A percentile compares a stretch with the other conserved stretches of the same genome.
phyloP scores from a whole-genome alignment of 208 protist genomes.

The Crithidia thermophila region DNA sequence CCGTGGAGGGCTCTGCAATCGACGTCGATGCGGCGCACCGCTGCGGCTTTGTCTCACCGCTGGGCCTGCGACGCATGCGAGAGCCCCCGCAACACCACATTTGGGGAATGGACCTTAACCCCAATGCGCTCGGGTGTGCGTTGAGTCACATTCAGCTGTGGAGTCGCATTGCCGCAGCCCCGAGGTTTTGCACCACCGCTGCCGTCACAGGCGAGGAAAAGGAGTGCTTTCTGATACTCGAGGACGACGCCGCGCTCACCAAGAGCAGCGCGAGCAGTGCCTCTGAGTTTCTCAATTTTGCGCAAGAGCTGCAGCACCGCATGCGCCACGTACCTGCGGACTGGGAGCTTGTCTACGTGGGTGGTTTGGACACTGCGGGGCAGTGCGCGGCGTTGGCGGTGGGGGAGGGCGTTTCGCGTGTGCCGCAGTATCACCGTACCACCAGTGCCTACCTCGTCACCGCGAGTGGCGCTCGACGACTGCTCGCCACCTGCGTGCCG shows the following conservation, averaged over 20 bases:
- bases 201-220: slow-evolving; percentile 14
- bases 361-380: slow-evolving; percentile 78
- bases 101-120: slow-evolving; percentile 89
- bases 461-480: slow-evolving; percentile 50
- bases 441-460: slow-evolving; percentile 83
- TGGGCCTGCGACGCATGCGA: slow-evolving; percentile 55
- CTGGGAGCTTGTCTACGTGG: slow-evolving; percentile 86
- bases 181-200: neutral
- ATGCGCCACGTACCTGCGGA: slow-evolving; percentile 47
- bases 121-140: slow-evolving; percentile 80
- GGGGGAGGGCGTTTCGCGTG: slow-evolving; percentile 53
- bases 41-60: slow-evolving; percentile 58
- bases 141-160: slow-evolving; percentile 77
- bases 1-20: slow-evolving; percentile 53
- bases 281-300: slow-evolving; percentile 25
- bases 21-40: slow-evolving; percentile 31
- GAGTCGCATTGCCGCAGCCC: slow-evolving; percentile 56
- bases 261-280: neutral
- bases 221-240: slow-evolving; percentile 39
- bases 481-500: slow-evolving; percentile 67
- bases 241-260: slow-evolving; percentile 66
- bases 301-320: slow-evolving; percentile 30
- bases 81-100: slow-evolving; percentile 45
- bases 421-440: slow-evolving; percentile 86
- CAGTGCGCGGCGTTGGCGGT: slow-evolving; percentile 34